phyloP scores from a whole-genome alignment of 2,329 filamentous ascomycete genomes.

The Furcasterigmium sp. region DNA sequence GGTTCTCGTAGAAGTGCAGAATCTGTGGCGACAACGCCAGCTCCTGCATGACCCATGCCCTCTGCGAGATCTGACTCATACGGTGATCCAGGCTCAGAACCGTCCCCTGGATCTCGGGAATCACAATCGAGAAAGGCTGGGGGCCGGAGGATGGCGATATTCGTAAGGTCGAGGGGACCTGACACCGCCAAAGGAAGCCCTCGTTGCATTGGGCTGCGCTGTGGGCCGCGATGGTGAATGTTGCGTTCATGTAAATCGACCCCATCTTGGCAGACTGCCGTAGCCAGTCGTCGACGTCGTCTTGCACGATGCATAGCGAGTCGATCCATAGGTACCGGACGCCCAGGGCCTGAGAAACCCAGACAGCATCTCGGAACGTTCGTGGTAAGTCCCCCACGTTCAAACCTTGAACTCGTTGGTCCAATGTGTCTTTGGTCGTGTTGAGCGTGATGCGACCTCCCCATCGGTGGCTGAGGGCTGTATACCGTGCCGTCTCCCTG shows the following conservation, averaged over 20 bases:
- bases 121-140: neutral
- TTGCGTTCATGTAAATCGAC: neutral
- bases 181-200: neutral
- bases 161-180: neutral
- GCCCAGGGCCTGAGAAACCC: slow-evolving; percentile 8
- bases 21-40: neutral
- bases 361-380: slow-evolving; percentile 16
- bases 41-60: neutral
- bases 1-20: neutral
- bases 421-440: neutral
- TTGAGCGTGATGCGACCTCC: slow-evolving; percentile 1
- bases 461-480: slow-evolving; percentile 17
- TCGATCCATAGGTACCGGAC: slow-evolving; percentile 19
- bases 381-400: slow-evolving; percentile 1
- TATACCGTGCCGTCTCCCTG: neutral
- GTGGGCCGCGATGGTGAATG: neutral
- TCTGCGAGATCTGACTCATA: neutral
- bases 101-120: neutral
- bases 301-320: slow-evolving; percentile 19
- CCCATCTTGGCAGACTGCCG: neutral
- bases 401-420: neutral
- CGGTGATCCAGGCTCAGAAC: neutral
- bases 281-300: neutral
- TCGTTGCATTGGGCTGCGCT: neutral
- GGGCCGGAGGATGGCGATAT: neutral